phyloP scores from a whole-genome alignment of 2,329 filamentous ascomycete genomes.

The Xylariaceae sp. region DNA sequence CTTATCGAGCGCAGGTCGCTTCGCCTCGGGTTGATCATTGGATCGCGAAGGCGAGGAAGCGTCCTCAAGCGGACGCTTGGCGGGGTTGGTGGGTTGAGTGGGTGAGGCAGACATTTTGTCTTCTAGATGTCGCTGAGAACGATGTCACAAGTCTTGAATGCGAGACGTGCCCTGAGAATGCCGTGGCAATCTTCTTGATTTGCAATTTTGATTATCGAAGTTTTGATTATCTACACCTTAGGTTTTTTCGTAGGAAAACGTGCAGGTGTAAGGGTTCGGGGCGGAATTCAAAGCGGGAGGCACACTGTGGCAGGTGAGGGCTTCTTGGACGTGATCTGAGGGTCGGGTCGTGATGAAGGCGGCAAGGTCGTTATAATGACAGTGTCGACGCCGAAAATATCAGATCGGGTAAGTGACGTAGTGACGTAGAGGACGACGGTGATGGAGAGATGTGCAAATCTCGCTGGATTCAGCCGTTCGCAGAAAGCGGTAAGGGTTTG shows the following conservation, averaged over 20 bases:
- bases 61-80: slow-evolving; percentile 94
- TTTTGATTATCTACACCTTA: slow-evolving; percentile 76
- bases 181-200: slow-evolving; percentile 34
- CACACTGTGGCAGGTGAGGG: slow-evolving; percentile 24
- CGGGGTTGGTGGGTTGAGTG: slow-evolving; percentile 59
- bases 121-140: slow-evolving; percentile 31
- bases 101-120: slow-evolving; percentile 69
- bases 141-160: slow-evolving; percentile 18
- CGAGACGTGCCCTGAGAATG: slow-evolving; percentile 34
- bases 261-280: slow-evolving; percentile 75
- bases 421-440: slow-evolving; percentile 13
- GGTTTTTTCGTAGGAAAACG: slow-evolving; percentile 85
- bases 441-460: slow-evolving; percentile 26
- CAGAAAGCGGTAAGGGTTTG: slow-evolving; percentile 23
- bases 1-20: slow-evolving; percentile 94
- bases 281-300: slow-evolving; percentile 37
- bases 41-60: slow-evolving; percentile 89
- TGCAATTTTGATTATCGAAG: slow-evolving; percentile 41
- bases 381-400: slow-evolving; percentile 22
- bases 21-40: slow-evolving; percentile 92
- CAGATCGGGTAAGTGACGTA: slow-evolving; percentile 18
- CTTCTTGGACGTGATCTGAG: slow-evolving; percentile 27
- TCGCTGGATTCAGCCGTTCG: slow-evolving; percentile 25
- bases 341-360: slow-evolving; percentile 27
- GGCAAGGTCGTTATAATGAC: slow-evolving; percentile 30